Base-by-base conservation (phyloP, 108 stramenopile genomes). In the Asterionellopsis glacialis region DNA sequence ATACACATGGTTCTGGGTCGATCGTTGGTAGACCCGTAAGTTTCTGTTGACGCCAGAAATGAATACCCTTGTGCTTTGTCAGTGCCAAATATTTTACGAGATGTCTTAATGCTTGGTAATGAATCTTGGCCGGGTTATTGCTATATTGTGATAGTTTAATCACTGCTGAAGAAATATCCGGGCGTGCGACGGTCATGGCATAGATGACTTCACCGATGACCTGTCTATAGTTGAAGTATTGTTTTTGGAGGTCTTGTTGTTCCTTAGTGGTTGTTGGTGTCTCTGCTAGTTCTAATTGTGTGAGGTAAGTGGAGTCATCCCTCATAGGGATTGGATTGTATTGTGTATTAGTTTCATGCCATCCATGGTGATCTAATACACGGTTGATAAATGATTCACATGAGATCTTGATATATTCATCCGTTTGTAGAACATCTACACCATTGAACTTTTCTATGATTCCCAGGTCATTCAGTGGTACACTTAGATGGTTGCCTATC, bases 31-130 rank as follows among this genome's bases (percentile, higher is more conserved):
- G n/a, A n/a, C n/a, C n/a, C n/a, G n/a, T n/a, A n/a, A n/a, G n/a
- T n/a, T n/a, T n/a, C n/a, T n/a, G n/a, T n/a, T n/a, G 43, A 44
- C 74, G 41, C 74, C 74, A 75, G 57, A 21, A 58, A 21, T 38
- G 23, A 23, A 69, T 51, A 19, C 68, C 60, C 22, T 22, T 33
- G 13, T 16, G 6, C n/a, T 28, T 50, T 15, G 72, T 73, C 12
- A 23, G 26, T 19, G 40, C 27, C n/a, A 73, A 60, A 26, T 61
- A 73, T n/a, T n/a, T n/a, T n/a, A n/a, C n/a, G n/a, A n/a, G n/a
- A n/a, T n/a, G n/a, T n/a, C n/a, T n/a, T n/a, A n/a, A n/a, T n/a
- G n/a, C n/a, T n/a, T n/a, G n/a, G n/a, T n/a, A n/a, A n/a, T n/a
- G n/a, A n/a, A n/a, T n/a, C n/a, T n/a, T n/a, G n/a, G n/a, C n/a